Evolutionary conservation across 139 green algal species (phyloP), one percentile per base, ranked within the genome.

Genomic region (Desmodesmus armatus): DNA sequence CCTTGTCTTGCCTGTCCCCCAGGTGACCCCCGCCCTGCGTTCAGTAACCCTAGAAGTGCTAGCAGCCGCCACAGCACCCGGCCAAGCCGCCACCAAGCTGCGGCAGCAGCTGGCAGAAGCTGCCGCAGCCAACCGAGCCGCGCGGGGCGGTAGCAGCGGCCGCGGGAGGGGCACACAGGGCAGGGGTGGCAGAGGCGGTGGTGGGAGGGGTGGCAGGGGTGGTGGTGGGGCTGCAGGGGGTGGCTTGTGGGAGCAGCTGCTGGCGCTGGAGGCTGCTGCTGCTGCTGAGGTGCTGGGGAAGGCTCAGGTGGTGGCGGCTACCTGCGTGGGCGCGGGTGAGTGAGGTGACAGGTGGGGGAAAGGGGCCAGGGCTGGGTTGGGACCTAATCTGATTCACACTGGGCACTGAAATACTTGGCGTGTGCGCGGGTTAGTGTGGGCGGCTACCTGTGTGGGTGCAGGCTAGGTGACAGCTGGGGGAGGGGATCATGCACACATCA

Each of bases 241-340:
- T 7, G 70, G 9, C n/a, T 29, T 72, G 35, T 81, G 63, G 69
- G 47, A 74, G 15, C 83, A 89, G 81, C 88, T 89, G 6, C 66
- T 93, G 51, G 62, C 78, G 29, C 72, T 93, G 51, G 85, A 94
- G 73, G 87, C 78, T 40, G 87, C 17, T 4, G 93, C 90, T 25
- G 91, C 92, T 15, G 62, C 85, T 11, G 67, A 85, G 37, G 87
- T 95, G 76, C 86, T 96, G 43, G 81, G 65, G 5, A 21, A 62
- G 3, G 84, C 79, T 2, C 86, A 87, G 44, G 93, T 96, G 69
- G 80, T 93, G 29, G 90, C 90, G 5, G 85, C 84, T 49, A 92
- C 88, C 0, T 93, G 90, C 70, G 88, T 92, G 15, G 88, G 84
- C 23, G 85, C 82, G 19, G 71, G 82, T 83, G 43, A 40, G 35